Evolutionary conservation across 164 flowering plant species (phyloP), one percentile per base, ranked within the genome.

Genomic region (Vitis rotundifolia): DNA sequence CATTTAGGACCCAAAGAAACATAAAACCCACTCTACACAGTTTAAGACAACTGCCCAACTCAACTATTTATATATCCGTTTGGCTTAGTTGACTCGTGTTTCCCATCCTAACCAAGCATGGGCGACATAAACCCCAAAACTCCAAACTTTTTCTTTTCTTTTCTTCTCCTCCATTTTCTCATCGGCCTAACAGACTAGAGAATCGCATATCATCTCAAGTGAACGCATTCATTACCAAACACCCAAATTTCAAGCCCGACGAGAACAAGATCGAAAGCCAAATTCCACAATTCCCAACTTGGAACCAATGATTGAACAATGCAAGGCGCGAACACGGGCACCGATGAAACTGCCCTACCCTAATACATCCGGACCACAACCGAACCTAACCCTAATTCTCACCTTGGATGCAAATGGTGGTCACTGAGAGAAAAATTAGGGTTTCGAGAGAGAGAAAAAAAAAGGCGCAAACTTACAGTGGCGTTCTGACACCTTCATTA

Each of bases 351-450:
- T 59, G 72, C 68, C 68, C 72, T 55, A 9, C 29, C 68, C 44
- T 13, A 53, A 48, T 61, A 8, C 57, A 44, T 37, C 44, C 5
- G 44, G 44, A 37, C 76, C 59, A 75, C 29, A 69, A 61, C 53
- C 74, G 54, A 61, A 49, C 74, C 54, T 19, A 57, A 61, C 37
- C 3, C n/a, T 58, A 50, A 70, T 72, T 58, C 18, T 28, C 11
- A 11, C 60, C 14, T 19, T 12, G 15, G n/a, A 54, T n/a, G 57
- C 1, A 73, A 67, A 12, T 51, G 70, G 14, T 26, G 58, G 49
- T 11, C 47, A 49, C 44, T 61, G 19, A 67, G 18, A 54, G 37
- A 22, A 67, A 75, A 72, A 70, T 70, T 78, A 80, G 84, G 84
- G 80, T 80, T 80, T 68, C 61, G 8, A 18, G 13, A 68, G 31